phyloP scores from a whole-genome alignment of 129 eudicot species.

The Apium graveolens region DNA sequence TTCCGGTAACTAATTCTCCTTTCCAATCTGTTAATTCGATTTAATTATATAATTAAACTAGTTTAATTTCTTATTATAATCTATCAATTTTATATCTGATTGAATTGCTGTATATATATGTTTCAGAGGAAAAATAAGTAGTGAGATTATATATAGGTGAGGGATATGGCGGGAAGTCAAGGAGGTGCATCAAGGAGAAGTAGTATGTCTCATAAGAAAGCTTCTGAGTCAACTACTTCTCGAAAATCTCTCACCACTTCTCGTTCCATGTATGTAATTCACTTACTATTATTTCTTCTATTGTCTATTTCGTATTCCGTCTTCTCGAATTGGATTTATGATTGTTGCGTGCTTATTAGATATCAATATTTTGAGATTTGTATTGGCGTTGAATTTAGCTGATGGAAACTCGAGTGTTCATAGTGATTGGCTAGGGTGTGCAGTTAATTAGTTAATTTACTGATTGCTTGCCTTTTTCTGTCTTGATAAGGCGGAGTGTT shows the following conservation, averaged over 20 bases:
- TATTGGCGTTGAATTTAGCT: background rate
- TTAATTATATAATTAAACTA: background rate
- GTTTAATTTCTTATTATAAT: background rate
- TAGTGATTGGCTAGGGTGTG: background rate
- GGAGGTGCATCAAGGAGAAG: constrained; percentile 69
- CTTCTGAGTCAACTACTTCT: constrained; percentile 24
- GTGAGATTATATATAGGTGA: background rate
- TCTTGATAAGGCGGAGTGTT: background rate
- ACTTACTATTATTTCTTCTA: background rate
- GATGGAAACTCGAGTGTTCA: background rate
- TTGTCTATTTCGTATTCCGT: too few relatives aligned
- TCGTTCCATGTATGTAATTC: constrained; percentile 41
- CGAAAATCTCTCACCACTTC: constrained; percentile 45
- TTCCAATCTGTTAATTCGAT: background rate
- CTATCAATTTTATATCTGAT: background rate
- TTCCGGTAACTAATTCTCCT: background rate
- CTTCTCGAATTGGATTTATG: background rate
- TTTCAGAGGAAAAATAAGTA: too few relatives aligned
- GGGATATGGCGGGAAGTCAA: constrained; percentile 53
- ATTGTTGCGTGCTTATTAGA: background rate
- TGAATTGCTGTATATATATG: background rate
- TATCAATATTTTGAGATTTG: background rate
- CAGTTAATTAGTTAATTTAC: background rate
- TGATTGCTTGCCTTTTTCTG: background rate
- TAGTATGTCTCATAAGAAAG: constrained; percentile 43